These are phyloP conservation scores for Aspergillus udagawae DNA, from an alignment of 2,329 filamentous ascomycete species.

Conservation along the genomic window DNA sequence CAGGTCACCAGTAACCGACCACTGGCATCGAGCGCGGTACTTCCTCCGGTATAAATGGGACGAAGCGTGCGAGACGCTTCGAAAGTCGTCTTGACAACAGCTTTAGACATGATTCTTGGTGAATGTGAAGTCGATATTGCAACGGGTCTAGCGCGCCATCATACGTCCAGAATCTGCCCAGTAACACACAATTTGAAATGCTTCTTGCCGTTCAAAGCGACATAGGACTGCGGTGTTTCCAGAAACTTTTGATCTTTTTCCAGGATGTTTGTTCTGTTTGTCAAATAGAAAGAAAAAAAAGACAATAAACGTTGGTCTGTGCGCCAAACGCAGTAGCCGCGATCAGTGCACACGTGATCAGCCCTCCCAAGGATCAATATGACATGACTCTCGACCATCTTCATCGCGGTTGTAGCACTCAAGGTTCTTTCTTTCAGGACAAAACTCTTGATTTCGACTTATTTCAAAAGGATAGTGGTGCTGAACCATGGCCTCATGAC, in stretches of 20 bases:
- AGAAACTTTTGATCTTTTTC: slow-evolving; percentile 37
- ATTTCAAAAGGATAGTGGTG: neutral
- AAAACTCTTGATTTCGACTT: neutral
- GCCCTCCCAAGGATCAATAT: neutral
- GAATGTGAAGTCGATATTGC: neutral
- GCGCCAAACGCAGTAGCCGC: slow-evolving; percentile 20
- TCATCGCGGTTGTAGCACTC: neutral
- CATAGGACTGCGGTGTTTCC: slow-evolving; percentile 8
- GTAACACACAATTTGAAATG: slow-evolving; percentile 13
- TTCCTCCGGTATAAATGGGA: slow-evolving; percentile 90
- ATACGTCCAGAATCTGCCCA: slow-evolving; percentile 9
- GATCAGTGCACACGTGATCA: slow-evolving; percentile 14
- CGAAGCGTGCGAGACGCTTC: slow-evolving; percentile 77
- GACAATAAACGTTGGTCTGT: slow-evolving; percentile 30
- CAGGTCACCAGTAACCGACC: slow-evolving; percentile 81
- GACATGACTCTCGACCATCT: neutral
- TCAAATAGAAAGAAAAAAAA: neutral
- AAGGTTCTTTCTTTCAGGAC: neutral
- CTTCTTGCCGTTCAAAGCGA: slow-evolving; percentile 8
- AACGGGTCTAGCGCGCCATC: slow-evolving; percentile 17
- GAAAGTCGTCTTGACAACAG: slow-evolving; percentile 77
- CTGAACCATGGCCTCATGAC: neutral
- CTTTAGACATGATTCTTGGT: slow-evolving; percentile 44
- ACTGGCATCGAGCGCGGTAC: slow-evolving; percentile 74
- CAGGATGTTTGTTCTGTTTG: slow-evolving; percentile 32